Evolutionary conservation across 768 basidiomycete genomes (phyloP), one percentile per base, ranked within the genome.

Genomic region (Phlebiopsis gigantea): DNA sequence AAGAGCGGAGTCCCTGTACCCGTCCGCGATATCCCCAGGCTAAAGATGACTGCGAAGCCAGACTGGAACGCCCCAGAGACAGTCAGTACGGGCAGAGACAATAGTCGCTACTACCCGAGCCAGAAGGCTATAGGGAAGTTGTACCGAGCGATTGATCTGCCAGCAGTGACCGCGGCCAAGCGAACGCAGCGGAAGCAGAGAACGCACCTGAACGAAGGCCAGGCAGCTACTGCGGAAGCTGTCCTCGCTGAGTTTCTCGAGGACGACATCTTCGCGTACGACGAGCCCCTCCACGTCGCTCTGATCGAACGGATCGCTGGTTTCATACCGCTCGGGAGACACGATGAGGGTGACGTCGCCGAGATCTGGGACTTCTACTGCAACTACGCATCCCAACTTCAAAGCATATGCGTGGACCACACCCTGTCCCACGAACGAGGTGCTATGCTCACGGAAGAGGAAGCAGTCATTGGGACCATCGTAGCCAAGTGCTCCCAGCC

Each of bases 51-150:
- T 1, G 25, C 39, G n/a, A 57, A 77, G 60, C 86, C 85, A 8
- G 85, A 88, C 65, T 87, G 85, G 84, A 73, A 77, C 64, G 84
- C 83, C 1, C 84, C 82, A 17, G 85, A 88, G 68, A 83, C 77
- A 0, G 65, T 77, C 17, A 48, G 26, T 29, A 41, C 31, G 22
- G 55, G 67, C 46, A 46, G 22, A 12, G 42, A 24, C 5, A 34
- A 47, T 21, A 19, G 25, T 21, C 19, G n/a, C 12, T 55, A 46
- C 66, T 89, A 89, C 61, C 34, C 60, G 46, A 88, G 86, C 62
- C 9, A 63, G 1, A 67, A 73, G 24, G 82, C 82, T 0, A 81
- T 90, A 41, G 88, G 88, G 2, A 68, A 71, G 53, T 75, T 90
- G 10, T 89, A 79, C 63, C 77, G 87, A 49, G 78, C 59, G 1